Evolutionary conservation across 805 yeast genomes (phyloP).

Genomic region (Starmera dryadoides): DNA sequence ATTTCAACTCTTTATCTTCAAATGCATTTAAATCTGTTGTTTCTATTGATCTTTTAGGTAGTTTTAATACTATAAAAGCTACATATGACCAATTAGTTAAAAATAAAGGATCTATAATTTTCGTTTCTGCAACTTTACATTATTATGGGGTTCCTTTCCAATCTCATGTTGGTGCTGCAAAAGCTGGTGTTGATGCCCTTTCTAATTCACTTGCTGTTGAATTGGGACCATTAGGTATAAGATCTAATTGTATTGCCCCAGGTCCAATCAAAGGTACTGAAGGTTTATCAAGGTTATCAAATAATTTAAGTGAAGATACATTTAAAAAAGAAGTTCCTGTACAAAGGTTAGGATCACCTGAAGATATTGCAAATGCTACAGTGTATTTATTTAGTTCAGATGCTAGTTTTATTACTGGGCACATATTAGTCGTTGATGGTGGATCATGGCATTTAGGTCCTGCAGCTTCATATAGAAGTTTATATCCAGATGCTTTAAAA

Average conservation of each 20-base stretch:
- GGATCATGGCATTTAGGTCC: constrained; percentile 80
- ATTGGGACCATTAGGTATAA: constrained; percentile 82
- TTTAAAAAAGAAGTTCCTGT: constrained; percentile 41
- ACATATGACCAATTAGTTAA: constrained; percentile 55
- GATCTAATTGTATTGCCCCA: constrained; percentile 84
- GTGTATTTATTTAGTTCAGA: constrained; percentile 81
- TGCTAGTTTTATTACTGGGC: constrained; percentile 70
- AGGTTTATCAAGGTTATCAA: constrained; percentile 63
- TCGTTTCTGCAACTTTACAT: constrained; percentile 86
- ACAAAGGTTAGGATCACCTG: constrained; percentile 60
- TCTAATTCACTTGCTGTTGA: constrained; percentile 83
- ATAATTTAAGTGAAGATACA: constrained; percentile 30
- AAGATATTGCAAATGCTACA: constrained; percentile 84
- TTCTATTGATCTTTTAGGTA: constrained; percentile 81
- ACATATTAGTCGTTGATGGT: constrained; percentile 80
- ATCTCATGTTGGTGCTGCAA: constrained; percentile 88
- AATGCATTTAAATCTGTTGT: constrained; percentile 88
- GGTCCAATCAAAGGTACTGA: constrained; percentile 87
- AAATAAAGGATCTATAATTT: constrained; percentile 65
- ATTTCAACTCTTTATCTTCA: constrained; percentile 68
- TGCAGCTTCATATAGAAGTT: constrained; percentile 22
- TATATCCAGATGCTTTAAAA: constrained; percentile 36
- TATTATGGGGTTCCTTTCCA: constrained; percentile 87
- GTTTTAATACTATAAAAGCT: constrained; percentile 87
- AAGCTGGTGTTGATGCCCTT: constrained; percentile 90